These are phyloP conservation scores for Bacidia gigantensis DNA, from an alignment of 495 filamentous ascomycete genomes.

Conservation along the genomic window DNA sequence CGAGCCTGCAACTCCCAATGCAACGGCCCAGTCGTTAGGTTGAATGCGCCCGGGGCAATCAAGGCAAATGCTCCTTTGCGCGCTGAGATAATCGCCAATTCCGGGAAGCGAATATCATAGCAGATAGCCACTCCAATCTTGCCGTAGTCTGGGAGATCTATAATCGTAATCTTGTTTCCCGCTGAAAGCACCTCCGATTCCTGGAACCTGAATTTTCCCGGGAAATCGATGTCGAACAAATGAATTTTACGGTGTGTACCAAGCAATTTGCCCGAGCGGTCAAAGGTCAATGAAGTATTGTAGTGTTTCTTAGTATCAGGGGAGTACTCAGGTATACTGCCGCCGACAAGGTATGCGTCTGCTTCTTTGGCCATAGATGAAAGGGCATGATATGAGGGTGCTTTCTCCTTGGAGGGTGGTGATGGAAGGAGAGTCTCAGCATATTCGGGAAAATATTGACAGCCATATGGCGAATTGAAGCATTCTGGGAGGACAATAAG, in stretches of 20 bases:
- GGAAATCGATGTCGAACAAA: conserved; percentile 97
- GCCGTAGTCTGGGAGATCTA: conserved; percentile 78
- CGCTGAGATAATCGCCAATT: conserved; percentile 82
- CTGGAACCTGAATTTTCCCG: conserved; percentile 79
- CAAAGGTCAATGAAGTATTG: conserved; percentile 82
- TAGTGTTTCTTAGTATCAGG: conserved; percentile 58
- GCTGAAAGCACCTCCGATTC: conserved; percentile 81
- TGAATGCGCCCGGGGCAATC: conserved; percentile 91
- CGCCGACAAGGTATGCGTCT: conserved; percentile 68
- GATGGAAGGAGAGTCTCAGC: conserved; percentile 76
- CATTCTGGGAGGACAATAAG: conserved; percentile 62
- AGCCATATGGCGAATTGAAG: conserved; percentile 94
- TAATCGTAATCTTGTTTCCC: conserved; percentile 64
- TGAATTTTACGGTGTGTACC: conserved; percentile 87
- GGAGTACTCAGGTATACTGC: conserved; percentile 78
- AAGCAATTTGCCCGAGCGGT: conserved; percentile 59
- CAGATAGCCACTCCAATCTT: conserved; percentile 79
- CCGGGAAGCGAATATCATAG: conserved; percentile 95
- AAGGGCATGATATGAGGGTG: conserved; percentile 75
- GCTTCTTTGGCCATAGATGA: conserved; percentile 63
- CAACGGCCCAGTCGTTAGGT: conserved; percentile 77
- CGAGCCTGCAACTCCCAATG: conserved; percentile 80
- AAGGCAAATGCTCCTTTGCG: conserved; percentile 69
- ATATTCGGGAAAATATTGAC: conserved; percentile 78
- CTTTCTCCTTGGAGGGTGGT: conserved; percentile 53